Evolutionary conservation across 805 yeast genomes (phyloP).

Genomic region (Candida chilensis): DNA sequence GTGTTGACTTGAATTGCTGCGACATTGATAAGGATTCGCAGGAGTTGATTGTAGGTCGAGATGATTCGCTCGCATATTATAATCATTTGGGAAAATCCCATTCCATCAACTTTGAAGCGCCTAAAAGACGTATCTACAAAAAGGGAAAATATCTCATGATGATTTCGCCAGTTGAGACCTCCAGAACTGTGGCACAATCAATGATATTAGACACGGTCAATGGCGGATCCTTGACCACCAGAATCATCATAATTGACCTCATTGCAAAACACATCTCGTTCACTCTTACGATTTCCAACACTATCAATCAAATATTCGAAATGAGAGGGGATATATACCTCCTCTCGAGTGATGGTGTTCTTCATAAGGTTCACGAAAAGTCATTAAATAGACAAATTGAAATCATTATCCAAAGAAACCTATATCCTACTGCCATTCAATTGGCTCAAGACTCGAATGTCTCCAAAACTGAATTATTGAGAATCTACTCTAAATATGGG

Average conservation of each 20-base stretch:
- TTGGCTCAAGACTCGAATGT: constrained; percentile 36
- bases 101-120: constrained; percentile 44
- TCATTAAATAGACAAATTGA: constrained; percentile 59
- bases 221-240: constrained; percentile 32
- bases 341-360: constrained; percentile 66
- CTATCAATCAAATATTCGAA: constrained; percentile 49
- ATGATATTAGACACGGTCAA: no score
- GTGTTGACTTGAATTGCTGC: constrained; percentile 42
- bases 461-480: constrained; percentile 15
- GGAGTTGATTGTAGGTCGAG: constrained; percentile 56
- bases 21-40: constrained; percentile 30
- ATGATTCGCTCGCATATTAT: constrained; percentile 57
- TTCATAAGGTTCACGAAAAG: constrained; percentile 62
- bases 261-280: constrained; percentile 62
- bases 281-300: constrained; percentile 56
- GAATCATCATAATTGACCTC: constrained; percentile 60
- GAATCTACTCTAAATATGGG: constrained; percentile 44
- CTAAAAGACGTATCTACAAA: constrained; percentile 43
- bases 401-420: constrained; percentile 56
- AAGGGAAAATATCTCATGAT: constrained; percentile 51
- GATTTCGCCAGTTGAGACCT: constrained; percentile 36
- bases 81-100: constrained; percentile 44
- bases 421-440: constrained; percentile 64
- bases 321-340: constrained; percentile 51
- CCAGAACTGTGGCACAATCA: no score